A percentile compares a stretch with the other conserved stretches of the same genome.
Evolutionary conservation across 257 asterid genomes (phyloP).

Genomic region (Solanum sitiens): DNA sequence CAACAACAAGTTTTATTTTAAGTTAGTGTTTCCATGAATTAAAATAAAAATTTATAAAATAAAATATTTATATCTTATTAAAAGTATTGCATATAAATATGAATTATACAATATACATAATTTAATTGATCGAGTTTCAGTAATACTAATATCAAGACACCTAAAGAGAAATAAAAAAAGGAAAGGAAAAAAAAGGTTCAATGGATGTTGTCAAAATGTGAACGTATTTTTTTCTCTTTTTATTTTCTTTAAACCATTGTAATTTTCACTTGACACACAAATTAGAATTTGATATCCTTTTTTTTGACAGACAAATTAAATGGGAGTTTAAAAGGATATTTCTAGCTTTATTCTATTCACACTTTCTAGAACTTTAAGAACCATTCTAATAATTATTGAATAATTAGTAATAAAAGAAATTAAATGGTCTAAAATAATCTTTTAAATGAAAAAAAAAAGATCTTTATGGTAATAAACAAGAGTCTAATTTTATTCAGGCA

Average conservation of each 20-base stretch:
- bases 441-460: too few relatives aligned
- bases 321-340: not conserved
- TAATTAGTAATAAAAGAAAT: not conserved
- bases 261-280: not conserved
- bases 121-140: not conserved
- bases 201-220: not conserved
- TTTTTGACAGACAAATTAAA: not conserved
- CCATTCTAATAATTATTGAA: not conserved
- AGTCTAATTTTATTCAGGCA: not conserved
- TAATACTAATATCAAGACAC: not conserved
- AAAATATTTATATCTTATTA: too few relatives aligned
- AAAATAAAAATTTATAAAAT: too few relatives aligned
- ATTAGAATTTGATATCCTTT: not conserved
- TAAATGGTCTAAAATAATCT: not conserved
- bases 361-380: not conserved
- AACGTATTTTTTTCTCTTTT: not conserved
- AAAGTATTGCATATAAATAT: too few relatives aligned
- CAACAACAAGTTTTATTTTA: not conserved
- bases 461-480: not conserved
- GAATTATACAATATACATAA: too few relatives aligned
- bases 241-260: not conserved
- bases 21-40: not conserved
- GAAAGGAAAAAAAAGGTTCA: not conserved
- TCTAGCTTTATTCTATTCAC: not conserved
- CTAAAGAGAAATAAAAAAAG: not conserved